Evolutionary conservation across 1,284 basidiomycete species (phyloP).

Genomic region (Marasmius fiardii): DNA sequence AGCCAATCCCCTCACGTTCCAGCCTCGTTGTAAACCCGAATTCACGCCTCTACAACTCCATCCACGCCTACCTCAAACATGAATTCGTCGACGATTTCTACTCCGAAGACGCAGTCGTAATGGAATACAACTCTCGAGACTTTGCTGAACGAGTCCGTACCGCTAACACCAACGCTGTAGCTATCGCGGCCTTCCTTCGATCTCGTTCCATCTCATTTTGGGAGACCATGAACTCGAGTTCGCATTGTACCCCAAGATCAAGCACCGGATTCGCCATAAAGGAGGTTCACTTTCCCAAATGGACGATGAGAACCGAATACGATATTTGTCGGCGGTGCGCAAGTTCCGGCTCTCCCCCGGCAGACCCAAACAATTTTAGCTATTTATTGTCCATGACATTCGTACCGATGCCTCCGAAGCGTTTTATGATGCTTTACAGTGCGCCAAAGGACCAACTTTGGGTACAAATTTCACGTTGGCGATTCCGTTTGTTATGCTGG

Average conservation of each 20-base stretch:
- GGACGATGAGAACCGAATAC: conserved; percentile 73
- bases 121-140: conserved; percentile 97
- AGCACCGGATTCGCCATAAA: conserved; percentile 54
- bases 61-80: conserved; percentile 61
- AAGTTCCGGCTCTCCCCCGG: conserved; percentile 32
- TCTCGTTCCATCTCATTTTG: conserved; percentile 42
- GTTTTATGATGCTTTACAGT: conserved; percentile 87
- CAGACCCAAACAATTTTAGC: conserved; percentile 76
- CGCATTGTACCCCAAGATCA: no score
- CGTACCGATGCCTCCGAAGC: conserved; percentile 64
- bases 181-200: conserved; percentile 78
- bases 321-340: conserved; percentile 57
- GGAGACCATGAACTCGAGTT: no score
- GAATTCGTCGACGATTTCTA: conserved; percentile 89
- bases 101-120: conserved; percentile 90
- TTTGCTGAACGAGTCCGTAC: conserved; percentile 74
- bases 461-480: conserved; percentile 97
- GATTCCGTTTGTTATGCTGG: conserved; percentile 91
- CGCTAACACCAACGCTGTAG: conserved; percentile 85
- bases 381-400: conserved; percentile 93
- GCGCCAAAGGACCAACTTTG: conserved; percentile 89
- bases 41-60: conserved; percentile 58
- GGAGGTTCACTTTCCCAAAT: conserved; percentile 90
- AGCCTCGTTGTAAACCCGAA: conserved; percentile 87
- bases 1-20: no score